Base-by-base conservation (phyloP, 768 basidiomycete genomes). In the Aureoboletus auriporus region DNA sequence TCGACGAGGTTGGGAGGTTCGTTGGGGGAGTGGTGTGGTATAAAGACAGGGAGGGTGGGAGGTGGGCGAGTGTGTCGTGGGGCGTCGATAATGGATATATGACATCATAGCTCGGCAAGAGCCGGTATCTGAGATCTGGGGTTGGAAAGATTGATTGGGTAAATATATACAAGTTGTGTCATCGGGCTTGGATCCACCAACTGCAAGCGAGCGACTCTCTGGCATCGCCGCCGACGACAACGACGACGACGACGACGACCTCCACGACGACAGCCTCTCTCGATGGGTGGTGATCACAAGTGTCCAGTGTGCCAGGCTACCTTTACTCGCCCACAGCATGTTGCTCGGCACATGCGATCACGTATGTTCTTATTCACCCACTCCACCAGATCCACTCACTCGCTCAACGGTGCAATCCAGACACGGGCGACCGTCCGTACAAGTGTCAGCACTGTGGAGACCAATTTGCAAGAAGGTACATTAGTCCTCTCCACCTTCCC, bases 391-490 rank as follows among this genome's bases (percentile, higher is more conserved):
- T 43, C 29, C 37, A 30, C 58, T 46, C 44, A 52, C 46, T 2
- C 5, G 14, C 2, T n/a, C n/a, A n/a, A n/a, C 27, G 26, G 3
- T 35, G 34, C 44, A 44, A 34, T 12, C 16, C 70, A 91, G 89
- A 93, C 69, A 92, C 89, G 34, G 89, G 89, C 49, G 89, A 92
- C 73, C 76, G 90, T 38, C 90, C 90, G 8, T 93, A 93, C 75
- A 89, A 89, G 61, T 93, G 90, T 58, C 83, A 84, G 60, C 78
- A 83, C 54, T 93, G 90, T 66, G 89, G 89, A 33, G 90, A 93
- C 71, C 89, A 91, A 69, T 93, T 93, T 62, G 90, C 90, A 2
- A 69, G 90, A 62, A 90, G 89, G 89, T 86, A 39, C 10, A 65
- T 41, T 46, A 13, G 10, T 44, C n/a, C 23, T 43, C 52, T 17